These are phyloP conservation scores for Aristolochia contorta DNA, from an alignment of 164 flowering plant species.

Conservation along the genomic window DNA sequence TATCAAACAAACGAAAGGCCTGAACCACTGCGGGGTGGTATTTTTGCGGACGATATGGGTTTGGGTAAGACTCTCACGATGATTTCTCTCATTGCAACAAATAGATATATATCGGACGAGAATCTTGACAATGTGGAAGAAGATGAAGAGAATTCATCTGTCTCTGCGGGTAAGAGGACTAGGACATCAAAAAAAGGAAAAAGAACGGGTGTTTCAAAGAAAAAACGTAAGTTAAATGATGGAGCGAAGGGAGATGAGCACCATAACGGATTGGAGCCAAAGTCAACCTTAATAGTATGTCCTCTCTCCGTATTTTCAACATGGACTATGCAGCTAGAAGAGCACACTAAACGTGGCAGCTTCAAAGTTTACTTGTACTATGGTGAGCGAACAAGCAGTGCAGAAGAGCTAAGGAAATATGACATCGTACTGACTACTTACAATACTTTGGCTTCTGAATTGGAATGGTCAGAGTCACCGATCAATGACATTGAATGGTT, in stretches of 20 bases:
- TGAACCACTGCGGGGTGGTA: slow-evolving; percentile 73
- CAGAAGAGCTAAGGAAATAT: slow-evolving; percentile 47
- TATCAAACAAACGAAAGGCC: slow-evolving; percentile 43
- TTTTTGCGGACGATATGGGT: slow-evolving; percentile 97
- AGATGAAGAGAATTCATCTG: slow-evolving; percentile 7
- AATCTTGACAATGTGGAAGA: slow-evolving; percentile 12
- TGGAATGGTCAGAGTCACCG: slow-evolving; percentile 29
- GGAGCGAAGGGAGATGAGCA: slow-evolving; percentile 4
- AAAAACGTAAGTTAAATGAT: slow-evolving; percentile 23
- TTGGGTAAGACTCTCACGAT: slow-evolving; percentile 87
- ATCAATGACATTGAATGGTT: slow-evolving; percentile 65
- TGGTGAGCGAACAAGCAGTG: slow-evolving; percentile 55
- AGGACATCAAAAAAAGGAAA: slow-evolving; percentile 23
- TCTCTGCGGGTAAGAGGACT: slow-evolving; percentile 20
- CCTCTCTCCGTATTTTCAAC: slow-evolving; percentile 74
- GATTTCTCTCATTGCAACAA: slow-evolving; percentile 73
- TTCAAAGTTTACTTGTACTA: slow-evolving; percentile 70
- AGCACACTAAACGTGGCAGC: slow-evolving; percentile 54
- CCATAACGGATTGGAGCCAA: slow-evolving; percentile 9
- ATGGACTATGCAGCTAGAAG: slow-evolving; percentile 66
- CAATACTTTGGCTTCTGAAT: slow-evolving; percentile 54
- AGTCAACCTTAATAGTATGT: slow-evolving; percentile 67
- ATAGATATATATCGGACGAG: slow-evolving; percentile 18
- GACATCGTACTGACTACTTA: slow-evolving; percentile 87
- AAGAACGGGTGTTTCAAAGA: slow-evolving; percentile 13